Percentiles rank a stretch among this genome's conserved stretches.
Evolutionary conservation across 164 flowering plant species (phyloP).

Genomic region (Annona squamosa): DNA sequence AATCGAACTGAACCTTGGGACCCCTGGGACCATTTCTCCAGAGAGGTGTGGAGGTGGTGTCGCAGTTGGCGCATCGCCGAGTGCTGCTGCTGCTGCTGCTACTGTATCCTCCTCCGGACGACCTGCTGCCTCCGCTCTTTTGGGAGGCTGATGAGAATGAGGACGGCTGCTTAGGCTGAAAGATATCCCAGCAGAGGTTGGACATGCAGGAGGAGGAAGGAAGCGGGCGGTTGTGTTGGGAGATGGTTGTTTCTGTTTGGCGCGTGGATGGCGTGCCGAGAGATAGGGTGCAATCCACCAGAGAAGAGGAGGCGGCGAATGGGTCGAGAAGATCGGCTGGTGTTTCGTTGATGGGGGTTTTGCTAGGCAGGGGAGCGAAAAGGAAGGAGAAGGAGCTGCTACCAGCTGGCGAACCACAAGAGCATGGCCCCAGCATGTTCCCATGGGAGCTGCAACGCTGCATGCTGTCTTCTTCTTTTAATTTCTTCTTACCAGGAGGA

Average conservation of each 20-base stretch:
- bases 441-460: constrained; percentile 33
- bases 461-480: constrained; percentile 21
- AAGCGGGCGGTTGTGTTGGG: background rate
- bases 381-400: constrained; percentile 48
- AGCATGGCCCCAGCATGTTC: constrained; percentile 35
- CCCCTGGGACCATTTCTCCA: constrained; percentile 99
- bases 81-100: constrained; percentile 7
- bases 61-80: constrained; percentile 96
- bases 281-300: constrained; percentile 94
- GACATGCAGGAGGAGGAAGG: constrained; percentile 19
- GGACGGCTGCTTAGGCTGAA: constrained; percentile 29
- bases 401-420: constrained; percentile 39
- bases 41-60: constrained; percentile 97
- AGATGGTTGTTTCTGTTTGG: constrained; percentile 7
- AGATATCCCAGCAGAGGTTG: constrained; percentile 60
- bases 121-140: constrained; percentile 14
- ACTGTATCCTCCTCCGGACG: background rate
- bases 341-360: background rate
- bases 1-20: constrained; percentile 57
- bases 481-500: too few species aligned
- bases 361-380: constrained; percentile 22
- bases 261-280: constrained; percentile 94
- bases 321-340: constrained; percentile 4
- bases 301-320: constrained; percentile 34
- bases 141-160: background rate